Base-by-base conservation (phyloP, 257 asterid species). In the Solanum tarijense region DNA sequence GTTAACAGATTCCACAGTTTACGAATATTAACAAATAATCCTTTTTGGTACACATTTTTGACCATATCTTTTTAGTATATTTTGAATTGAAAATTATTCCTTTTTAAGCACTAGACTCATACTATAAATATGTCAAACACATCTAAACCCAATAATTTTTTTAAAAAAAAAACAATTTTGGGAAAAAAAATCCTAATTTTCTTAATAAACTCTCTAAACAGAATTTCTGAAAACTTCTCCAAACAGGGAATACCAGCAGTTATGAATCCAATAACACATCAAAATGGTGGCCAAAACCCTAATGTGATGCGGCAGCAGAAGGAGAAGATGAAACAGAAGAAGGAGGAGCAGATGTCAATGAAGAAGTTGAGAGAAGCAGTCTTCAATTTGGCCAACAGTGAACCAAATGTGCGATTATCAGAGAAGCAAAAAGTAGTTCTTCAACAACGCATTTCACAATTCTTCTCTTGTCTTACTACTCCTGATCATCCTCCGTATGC, bases 401-500 rank as follows among this genome's bases (percentile, higher is more conserved):
- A 43, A 43, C 66, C 85, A 43, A 79, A 79, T 27, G 66, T 3
- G 4, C 39, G 39, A 43, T 46, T 79, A 12, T 14, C 66, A 12
- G 9, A 12, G 1, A 27, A n/a, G 39, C 65, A 79, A 32, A 9
- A 18, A 1, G 23, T 12, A 7, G 5, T 16, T 79, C 85, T 79
- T 79, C 85, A 46, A 43, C 38, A 79, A 79, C 66, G 6, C 34
- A 16, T 41, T 27, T 16, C 41, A 20, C 11, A 32, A 10, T 10
- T 38, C 9, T 31, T 23, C 41, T 14, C 48, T 27, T 5, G 3
- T 52, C 43, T 69, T 36, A 1, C 6, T 29, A 52, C 14, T 25
- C 85, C 85, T 27, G 85, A 79, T 79, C 85, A 79, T 27, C 85
- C 85, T 79, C 85, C 85, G 12, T 79, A 79, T 46, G 7, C 85